Percentiles rank a stretch among this genome's conserved stretches.
Evolutionary conservation across 495 filamentous ascomycete species (phyloP).

Genomic region (Talaromyces thailandensis): DNA sequence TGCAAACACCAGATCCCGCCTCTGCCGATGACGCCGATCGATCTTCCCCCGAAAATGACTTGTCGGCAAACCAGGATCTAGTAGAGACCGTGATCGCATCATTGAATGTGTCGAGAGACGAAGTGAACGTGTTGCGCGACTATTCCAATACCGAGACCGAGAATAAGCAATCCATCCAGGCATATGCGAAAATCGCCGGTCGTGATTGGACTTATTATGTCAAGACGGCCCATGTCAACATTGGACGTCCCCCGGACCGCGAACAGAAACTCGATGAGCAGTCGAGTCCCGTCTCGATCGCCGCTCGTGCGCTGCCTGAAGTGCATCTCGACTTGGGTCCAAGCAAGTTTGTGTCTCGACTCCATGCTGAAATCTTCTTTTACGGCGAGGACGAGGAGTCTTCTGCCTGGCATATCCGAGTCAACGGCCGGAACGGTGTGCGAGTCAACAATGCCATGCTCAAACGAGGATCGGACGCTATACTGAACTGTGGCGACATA

Average conservation of each 20-base stretch:
- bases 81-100: constrained; percentile 66
- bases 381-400: constrained; percentile 45
- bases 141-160: constrained; percentile 66
- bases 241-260: constrained; percentile 70
- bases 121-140: constrained; percentile 61
- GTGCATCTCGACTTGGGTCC: constrained; percentile 92
- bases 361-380: constrained; percentile 81
- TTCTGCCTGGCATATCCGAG: constrained; percentile 66
- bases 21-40: constrained; percentile 34
- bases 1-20: constrained; percentile 21
- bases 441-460: constrained; percentile 64
- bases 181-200: constrained; percentile 90
- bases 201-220: constrained; percentile 94
- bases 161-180: constrained; percentile 63
- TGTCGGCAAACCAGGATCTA: constrained; percentile 49
- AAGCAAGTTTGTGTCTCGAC: constrained; percentile 80
- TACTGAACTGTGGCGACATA: constrained; percentile 74
- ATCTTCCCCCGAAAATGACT: constrained; percentile 43
- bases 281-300: constrained; percentile 36
- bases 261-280: constrained; percentile 34
- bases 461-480: constrained; percentile 52
- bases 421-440: constrained; percentile 85
- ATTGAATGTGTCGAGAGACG: constrained; percentile 48
- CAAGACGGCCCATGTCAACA: constrained; percentile 66
- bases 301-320: constrained; percentile 33